A percentile compares a stretch with the other conserved stretches of the same genome.
Evolutionary conservation across 108 stramenopile genomes (phyloP).

Genomic region (Licmophora abbreviata): DNA sequence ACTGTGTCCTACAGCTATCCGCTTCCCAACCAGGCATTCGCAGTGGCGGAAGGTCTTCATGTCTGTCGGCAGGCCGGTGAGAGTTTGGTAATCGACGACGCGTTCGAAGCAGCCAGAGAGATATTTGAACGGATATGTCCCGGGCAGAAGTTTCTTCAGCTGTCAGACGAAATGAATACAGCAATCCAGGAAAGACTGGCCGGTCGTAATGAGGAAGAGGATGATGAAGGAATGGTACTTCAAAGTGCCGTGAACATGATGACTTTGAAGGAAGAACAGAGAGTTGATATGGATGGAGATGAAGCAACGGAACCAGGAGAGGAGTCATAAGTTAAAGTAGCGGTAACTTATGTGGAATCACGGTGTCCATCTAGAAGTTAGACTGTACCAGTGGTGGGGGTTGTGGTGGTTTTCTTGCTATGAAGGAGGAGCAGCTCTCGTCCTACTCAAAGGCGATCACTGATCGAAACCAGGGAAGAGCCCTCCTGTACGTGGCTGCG

Average conservation of each 20-base stretch:
- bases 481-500: no score
- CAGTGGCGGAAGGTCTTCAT: constrained; percentile 35
- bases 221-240: constrained; percentile 54
- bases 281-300: neutral
- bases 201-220: constrained; percentile 37
- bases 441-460: no score
- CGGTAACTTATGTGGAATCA: no score
- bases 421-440: no score
- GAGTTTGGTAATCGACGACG: constrained; percentile 46
- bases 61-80: constrained; percentile 32
- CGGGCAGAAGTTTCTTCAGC: constrained; percentile 44
- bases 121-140: constrained; percentile 70
- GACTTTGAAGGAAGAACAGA: neutral
- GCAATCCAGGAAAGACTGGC: constrained; percentile 50
- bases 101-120: constrained; percentile 62
- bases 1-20: constrained; percentile 34
- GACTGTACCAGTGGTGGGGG: no score
- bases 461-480: no score
- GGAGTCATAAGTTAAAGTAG: neutral
- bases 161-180: constrained; percentile 35
- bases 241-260: constrained; percentile 69
- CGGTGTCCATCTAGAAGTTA: no score
- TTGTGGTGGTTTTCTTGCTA: no score
- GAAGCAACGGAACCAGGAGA: neutral
- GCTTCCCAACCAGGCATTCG: neutral